Conservation (phyloP, 768 basidiomycete genomes). For the Trametes coccinea region DNA sequence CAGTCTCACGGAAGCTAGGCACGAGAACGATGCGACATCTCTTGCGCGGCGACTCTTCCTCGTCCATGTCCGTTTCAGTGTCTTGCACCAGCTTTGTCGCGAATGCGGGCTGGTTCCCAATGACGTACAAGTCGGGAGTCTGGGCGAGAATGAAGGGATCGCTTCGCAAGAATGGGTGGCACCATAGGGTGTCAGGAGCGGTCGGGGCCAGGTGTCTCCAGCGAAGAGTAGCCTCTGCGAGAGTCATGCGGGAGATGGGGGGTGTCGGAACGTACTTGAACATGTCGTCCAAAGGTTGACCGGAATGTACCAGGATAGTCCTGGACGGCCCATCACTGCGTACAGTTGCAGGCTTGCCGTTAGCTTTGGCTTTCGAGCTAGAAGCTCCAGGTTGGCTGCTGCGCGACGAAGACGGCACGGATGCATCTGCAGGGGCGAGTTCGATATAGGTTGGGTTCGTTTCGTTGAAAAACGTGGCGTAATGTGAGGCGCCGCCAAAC, state of each 20-base stretch:
- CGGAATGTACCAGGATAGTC: constrained; percentile 81
- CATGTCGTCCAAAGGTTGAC: constrained; percentile 94
- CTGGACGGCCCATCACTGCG: constrained; percentile 34
- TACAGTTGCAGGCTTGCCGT: not conserved
- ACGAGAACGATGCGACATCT: constrained; percentile 76
- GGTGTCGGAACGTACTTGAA: constrained; percentile 85
- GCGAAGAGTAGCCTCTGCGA: constrained; percentile 76
- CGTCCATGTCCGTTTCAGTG: constrained; percentile 38
- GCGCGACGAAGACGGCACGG: constrained; percentile 13
- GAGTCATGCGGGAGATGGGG: constrained; percentile 66
- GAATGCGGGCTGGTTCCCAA: constrained; percentile 90
- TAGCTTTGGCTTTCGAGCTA: constrained; percentile 5
- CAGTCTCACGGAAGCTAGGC: constrained; percentile 79
- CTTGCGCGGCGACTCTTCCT: constrained; percentile 27
- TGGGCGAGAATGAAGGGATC: constrained; percentile 91
- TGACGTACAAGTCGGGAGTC: constrained; percentile 87
- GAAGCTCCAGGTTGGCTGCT: constrained; percentile 16
- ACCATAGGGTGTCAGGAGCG: constrained; percentile 98
- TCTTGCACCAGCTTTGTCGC: constrained; percentile 61
- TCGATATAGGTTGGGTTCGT: constrained; percentile 91
- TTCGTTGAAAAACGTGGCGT: constrained; percentile 68
- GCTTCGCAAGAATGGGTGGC: constrained; percentile 83
- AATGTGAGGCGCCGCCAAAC: constrained; percentile 66
- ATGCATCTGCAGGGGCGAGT: constrained; percentile 37
- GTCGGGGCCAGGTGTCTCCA: constrained; percentile 99